A percentile compares a stretch with the other conserved stretches of the same genome.
Evolutionary conservation across 371 early-diverging fungal genomes (phyloP).

Genomic region (Smittium culicis): DNA sequence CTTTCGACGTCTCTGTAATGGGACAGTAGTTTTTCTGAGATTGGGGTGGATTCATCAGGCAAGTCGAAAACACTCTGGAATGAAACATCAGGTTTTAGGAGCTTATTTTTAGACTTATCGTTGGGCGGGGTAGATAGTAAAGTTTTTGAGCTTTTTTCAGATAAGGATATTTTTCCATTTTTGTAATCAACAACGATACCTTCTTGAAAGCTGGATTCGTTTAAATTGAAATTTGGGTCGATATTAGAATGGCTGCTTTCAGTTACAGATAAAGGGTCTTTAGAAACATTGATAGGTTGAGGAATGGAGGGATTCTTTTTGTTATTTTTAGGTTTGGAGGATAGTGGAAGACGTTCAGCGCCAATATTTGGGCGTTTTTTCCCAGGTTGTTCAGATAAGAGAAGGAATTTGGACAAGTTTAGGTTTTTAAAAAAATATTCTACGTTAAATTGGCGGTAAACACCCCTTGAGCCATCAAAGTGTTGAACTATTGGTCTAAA

Average conservation of each 20-base stretch:
- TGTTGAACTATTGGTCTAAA: slow-evolving; percentile 69
- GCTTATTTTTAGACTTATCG: neutral
- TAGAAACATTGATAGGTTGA: slow-evolving; percentile 6
- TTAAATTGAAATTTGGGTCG: no score
- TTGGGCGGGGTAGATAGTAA: neutral
- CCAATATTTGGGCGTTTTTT: slow-evolving; percentile 39
- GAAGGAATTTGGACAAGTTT: slow-evolving; percentile 46
- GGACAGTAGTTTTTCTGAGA: slow-evolving; percentile 9
- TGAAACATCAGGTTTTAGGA: neutral
- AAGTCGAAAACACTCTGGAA: neutral
- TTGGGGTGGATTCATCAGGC: neutral
- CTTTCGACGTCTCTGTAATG: slow-evolving; percentile 49
- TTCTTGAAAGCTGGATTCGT: neutral
- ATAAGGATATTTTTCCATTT: slow-evolving; percentile 4
- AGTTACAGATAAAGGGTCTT: slow-evolving; percentile 5
- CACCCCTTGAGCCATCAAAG: slow-evolving; percentile 62
- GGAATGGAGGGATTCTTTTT: slow-evolving; percentile 14
- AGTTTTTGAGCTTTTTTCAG: slow-evolving; percentile 1
- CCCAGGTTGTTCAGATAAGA: slow-evolving; percentile 33
- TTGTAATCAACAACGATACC: slow-evolving; percentile 16
- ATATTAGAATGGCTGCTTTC: no score
- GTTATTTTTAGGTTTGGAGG: neutral
- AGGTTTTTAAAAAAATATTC: slow-evolving; percentile 52
- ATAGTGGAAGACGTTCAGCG: slow-evolving; percentile 13
- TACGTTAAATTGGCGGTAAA: slow-evolving; percentile 70